A percentile compares a stretch with the other conserved stretches of the same genome.
Evolutionary conservation across 2,329 filamentous ascomycete species (phyloP).

Genomic region (Ophiostoma montium): DNA sequence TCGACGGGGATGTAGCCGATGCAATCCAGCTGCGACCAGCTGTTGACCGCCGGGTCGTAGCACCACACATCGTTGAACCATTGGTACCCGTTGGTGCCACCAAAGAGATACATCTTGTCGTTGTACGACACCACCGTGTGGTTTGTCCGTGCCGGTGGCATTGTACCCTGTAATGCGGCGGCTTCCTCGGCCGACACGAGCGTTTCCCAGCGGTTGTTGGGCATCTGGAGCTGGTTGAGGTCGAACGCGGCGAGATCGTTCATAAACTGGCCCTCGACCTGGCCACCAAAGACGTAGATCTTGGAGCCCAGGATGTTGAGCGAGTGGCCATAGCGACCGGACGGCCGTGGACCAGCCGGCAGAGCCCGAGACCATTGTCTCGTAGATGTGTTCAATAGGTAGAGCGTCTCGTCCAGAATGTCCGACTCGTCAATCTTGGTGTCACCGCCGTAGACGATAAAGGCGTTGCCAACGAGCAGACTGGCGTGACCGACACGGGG

Average conservation of each 20-base stretch:
- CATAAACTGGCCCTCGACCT: constrained; percentile 96
- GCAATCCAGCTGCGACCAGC: constrained; percentile 82
- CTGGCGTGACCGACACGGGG: constrained; percentile 90
- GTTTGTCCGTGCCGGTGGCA: constrained; percentile 85
- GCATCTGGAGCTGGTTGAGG: constrained; percentile 82
- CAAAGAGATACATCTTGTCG: constrained; percentile 92
- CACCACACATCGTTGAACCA: constrained; percentile 99
- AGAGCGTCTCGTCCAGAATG: constrained; percentile 84
- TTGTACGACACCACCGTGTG: constrained; percentile 85
- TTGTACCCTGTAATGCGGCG: constrained; percentile 44
- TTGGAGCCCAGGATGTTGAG: constrained; percentile 94
- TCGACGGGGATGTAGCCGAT: constrained; percentile 94
- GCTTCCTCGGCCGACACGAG: constrained; percentile 62
- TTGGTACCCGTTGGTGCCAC: constrained; percentile 84
- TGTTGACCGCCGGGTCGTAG: constrained; percentile 71
- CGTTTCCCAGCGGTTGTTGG: constrained; percentile 87
- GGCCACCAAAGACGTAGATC: constrained; percentile 93
- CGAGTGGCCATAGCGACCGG: constrained; percentile 89
- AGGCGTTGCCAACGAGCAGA: constrained; percentile 91
- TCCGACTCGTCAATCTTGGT: constrained; percentile 94
- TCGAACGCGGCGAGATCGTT: constrained; percentile 95
- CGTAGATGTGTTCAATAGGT: constrained; percentile 97
- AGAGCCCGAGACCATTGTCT: constrained; percentile 95
- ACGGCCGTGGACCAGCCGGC: constrained; percentile 70
- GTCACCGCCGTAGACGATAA: constrained; percentile 97